phyloP scores from a whole-genome alignment of 371 early-diverging fungal genomes.

The Paraphysoderma sedebokerense region DNA sequence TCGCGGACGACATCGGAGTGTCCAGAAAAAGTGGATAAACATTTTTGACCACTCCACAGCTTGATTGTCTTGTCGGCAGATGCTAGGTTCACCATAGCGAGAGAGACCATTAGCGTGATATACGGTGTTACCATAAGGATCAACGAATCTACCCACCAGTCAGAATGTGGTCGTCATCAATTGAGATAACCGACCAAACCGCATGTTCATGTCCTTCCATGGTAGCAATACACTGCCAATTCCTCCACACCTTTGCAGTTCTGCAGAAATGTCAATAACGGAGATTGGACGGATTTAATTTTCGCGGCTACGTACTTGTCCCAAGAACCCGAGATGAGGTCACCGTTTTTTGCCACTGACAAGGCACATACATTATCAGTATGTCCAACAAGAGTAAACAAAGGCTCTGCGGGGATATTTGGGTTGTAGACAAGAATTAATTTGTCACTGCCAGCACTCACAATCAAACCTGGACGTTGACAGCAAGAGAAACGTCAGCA shows the following conservation, averaged over 20 bases:
- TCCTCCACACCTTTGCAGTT: slow-evolving; percentile 73
- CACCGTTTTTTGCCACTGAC: slow-evolving; percentile 37
- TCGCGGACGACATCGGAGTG: slow-evolving; percentile 85
- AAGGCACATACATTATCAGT: slow-evolving; percentile 72
- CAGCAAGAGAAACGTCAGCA: no score
- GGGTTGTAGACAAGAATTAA: slow-evolving; percentile 63
- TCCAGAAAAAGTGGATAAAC: slow-evolving; percentile 49
- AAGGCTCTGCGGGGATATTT: slow-evolving; percentile 28
- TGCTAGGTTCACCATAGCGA: slow-evolving; percentile 18
- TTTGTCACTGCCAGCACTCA: slow-evolving; percentile 72
- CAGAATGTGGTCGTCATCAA: slow-evolving; percentile 48
- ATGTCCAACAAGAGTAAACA: slow-evolving; percentile 63
- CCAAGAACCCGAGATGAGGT: slow-evolving; percentile 88
- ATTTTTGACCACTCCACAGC: slow-evolving; percentile 50
- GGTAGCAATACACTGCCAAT: slow-evolving; percentile 42
- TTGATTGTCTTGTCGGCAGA: slow-evolving; percentile 89
- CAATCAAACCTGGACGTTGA: slow-evolving; percentile 48
- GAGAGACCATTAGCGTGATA: no score
- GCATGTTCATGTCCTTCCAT: slow-evolving; percentile 71
- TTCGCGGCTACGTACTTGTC: slow-evolving; percentile 48
- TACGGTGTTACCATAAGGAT: background rate
- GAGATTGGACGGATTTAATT: background rate
- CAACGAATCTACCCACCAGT: slow-evolving; percentile 40
- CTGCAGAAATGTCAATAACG: slow-evolving; percentile 11
- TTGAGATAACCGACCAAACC: slow-evolving; percentile 75